phyloP scores from a whole-genome alignment of 805 yeast genomes.

The Lipomyces mesembrius region DNA sequence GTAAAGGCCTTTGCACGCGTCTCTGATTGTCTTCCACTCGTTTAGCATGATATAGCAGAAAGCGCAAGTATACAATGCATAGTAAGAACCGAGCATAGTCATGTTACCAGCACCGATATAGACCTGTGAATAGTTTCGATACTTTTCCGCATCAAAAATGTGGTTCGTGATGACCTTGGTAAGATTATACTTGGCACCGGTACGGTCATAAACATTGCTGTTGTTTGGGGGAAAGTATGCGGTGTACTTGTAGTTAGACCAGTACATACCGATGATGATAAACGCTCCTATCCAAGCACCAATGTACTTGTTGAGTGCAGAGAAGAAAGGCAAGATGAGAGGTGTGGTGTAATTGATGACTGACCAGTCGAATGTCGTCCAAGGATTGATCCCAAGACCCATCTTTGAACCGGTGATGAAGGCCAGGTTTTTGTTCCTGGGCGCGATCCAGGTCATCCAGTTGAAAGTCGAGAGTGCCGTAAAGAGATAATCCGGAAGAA shows the following conservation, averaged over 20 bases:
- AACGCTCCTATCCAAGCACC: slow-evolving; percentile 49
- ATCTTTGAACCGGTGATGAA: slow-evolving; percentile 65
- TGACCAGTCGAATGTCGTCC: slow-evolving; percentile 67
- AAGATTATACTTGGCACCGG: slow-evolving; percentile 53
- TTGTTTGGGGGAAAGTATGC: slow-evolving; percentile 58
- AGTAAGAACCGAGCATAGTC: slow-evolving; percentile 48
- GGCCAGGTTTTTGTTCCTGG: slow-evolving; percentile 59
- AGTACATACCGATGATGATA: slow-evolving; percentile 47
- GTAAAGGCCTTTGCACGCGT: slow-evolving; percentile 62
- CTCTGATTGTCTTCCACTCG: slow-evolving; percentile 58
- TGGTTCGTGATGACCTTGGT: slow-evolving; percentile 49
- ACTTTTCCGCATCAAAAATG: slow-evolving; percentile 18
- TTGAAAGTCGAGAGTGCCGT: slow-evolving; percentile 61
- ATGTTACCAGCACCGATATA: slow-evolving; percentile 51
- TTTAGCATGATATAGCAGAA: slow-evolving; percentile 69
- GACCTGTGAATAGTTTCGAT: slow-evolving; percentile 28
- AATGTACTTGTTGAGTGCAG: slow-evolving; percentile 43
- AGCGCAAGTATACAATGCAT: slow-evolving; percentile 59
- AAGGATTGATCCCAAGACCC: slow-evolving; percentile 70
- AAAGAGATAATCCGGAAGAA: slow-evolving; percentile 66
- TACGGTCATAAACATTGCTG: slow-evolving; percentile 49
- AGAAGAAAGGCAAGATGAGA: slow-evolving; percentile 53
- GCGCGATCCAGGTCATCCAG: slow-evolving; percentile 68
- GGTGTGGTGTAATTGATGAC: slow-evolving; percentile 41
- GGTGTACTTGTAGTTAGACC: slow-evolving; percentile 56